These are phyloP conservation scores for Cenchrus purpureus DNA, from an alignment of 176 grass and related monocot species.

Conservation along the genomic window DNA sequence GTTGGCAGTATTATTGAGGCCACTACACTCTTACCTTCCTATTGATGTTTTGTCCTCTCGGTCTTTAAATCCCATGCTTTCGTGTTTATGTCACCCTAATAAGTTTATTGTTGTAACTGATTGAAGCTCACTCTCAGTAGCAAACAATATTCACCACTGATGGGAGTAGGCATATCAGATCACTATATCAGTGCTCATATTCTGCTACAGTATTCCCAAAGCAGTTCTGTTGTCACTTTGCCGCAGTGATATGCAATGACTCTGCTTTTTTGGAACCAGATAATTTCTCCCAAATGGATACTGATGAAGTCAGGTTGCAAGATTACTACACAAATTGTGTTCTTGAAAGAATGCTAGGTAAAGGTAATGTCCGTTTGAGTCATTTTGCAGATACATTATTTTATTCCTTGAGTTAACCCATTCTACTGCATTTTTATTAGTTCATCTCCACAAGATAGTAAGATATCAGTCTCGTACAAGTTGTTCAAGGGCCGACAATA, in stretches of 20 bases:
- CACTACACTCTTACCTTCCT: background rate
- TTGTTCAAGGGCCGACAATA: conserved; percentile 8
- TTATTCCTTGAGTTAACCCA: conserved; percentile 6
- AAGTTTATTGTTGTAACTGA: conserved; percentile 30
- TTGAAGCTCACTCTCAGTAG: conserved; percentile 12
- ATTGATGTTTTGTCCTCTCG: background rate
- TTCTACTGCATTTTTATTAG: conserved; percentile 24
- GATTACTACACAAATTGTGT: background rate
- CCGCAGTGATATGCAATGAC: background rate
- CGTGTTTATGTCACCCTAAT: background rate
- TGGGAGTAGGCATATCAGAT: background rate
- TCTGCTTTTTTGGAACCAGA: background rate
- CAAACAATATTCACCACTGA: background rate
- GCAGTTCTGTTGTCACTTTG: background rate
- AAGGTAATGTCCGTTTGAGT: background rate
- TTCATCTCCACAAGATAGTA: background rate
- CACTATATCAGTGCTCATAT: background rate
- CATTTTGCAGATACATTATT: conserved; percentile 6
- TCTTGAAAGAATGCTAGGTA: background rate
- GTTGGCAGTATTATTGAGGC: background rate
- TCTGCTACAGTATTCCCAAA: conserved; percentile 16
- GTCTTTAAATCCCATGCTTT: conserved; percentile 12
- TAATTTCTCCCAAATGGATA: background rate
- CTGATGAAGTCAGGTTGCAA: background rate
- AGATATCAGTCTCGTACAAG: background rate